phyloP scores from a whole-genome alignment of 495 filamentous ascomycete genomes.

The Hamigera avellanea region DNA sequence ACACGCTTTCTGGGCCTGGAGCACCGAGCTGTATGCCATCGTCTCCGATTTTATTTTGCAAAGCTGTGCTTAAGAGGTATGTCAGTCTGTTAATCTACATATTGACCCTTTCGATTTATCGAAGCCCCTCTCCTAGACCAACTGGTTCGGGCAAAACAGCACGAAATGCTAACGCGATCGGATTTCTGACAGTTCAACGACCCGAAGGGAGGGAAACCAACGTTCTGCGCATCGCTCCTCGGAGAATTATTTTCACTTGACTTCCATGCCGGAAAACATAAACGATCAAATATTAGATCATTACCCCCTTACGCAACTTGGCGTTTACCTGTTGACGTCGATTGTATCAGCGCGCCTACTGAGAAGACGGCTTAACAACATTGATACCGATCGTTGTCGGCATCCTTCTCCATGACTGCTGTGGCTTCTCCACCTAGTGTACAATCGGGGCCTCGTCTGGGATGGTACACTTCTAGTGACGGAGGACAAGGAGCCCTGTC shows the following conservation, averaged over 20 bases:
- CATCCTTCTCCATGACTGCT: constrained; percentile 74
- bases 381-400: neutral
- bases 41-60: neutral
- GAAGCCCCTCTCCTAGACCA: no score
- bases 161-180: no score
- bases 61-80: neutral
- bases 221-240: neutral
- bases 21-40: neutral
- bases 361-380: no score
- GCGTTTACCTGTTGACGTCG: no score
- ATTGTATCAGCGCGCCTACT: no score
- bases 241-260: neutral
- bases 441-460: constrained; percentile 54
- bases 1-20: constrained; percentile 9
- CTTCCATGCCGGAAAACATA: neutral
- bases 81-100: no score
- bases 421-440: constrained; percentile 90
- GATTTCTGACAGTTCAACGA: no score
- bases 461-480: constrained; percentile 53
- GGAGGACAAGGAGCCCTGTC: constrained; percentile 62
- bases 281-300: no score
- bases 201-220: no score
- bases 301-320: no score
- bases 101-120: no score
- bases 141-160: no score